Conservation (phyloP, 257 asterid species). For the Lycium ferocissimum region DNA sequence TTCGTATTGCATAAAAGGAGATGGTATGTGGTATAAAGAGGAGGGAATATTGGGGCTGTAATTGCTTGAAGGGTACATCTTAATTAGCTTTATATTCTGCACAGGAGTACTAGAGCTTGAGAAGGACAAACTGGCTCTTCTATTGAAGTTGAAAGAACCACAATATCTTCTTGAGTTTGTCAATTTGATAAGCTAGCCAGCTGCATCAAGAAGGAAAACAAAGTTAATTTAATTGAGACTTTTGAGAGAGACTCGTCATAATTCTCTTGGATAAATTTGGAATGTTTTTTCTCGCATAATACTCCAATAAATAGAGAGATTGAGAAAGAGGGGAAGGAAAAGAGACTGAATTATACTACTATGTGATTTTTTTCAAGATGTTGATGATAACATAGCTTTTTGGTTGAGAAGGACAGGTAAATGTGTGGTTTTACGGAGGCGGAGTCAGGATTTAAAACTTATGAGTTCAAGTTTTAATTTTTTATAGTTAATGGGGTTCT, state of each 20-base stretch:
- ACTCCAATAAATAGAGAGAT: neutral
- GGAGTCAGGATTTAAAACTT: too few species aligned
- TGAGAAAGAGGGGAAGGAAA: neutral
- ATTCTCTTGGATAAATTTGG: neutral
- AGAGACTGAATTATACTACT: too few species aligned
- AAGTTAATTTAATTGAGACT: neutral
- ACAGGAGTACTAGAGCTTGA: constrained; percentile 27
- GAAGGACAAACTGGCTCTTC: constrained; percentile 30
- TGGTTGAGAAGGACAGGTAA: constrained; percentile 26
- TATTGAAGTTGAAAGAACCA: constrained; percentile 2
- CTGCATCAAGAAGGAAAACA: constrained; percentile 4
- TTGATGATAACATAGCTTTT: constrained; percentile 3
- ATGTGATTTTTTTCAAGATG: neutral
- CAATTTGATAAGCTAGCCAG: constrained; percentile 25
- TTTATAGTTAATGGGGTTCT: too few species aligned
- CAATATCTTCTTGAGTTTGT: neutral
- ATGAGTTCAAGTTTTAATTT: too few species aligned
- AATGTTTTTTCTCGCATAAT: neutral
- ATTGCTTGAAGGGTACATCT: constrained; percentile 47
- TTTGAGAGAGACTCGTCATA: neutral
- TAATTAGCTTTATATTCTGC: neutral
- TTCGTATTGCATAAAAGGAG: constrained; percentile 47
- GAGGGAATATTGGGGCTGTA: constrained; percentile 33
- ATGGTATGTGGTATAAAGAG: constrained; percentile 37
- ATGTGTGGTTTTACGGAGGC: neutral